Base-by-base conservation (phyloP, 768 basidiomycete genomes). In the Kwoniella heveanensis region DNA sequence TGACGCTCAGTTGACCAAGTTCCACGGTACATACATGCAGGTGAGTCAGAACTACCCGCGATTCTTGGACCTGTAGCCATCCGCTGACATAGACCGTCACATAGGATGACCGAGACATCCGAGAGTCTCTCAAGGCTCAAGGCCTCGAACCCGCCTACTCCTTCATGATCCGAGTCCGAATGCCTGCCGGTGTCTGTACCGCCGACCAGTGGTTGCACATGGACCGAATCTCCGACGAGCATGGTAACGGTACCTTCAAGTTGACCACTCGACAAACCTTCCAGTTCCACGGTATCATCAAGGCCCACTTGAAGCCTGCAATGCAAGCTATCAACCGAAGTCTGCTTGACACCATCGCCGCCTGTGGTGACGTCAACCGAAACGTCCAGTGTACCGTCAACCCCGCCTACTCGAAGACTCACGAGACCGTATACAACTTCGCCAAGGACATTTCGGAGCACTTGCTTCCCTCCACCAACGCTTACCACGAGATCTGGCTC, bases 211-310 rank as follows among this genome's bases (percentile, higher is more conserved):
- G 96, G 96, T 82, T 94, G 54, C 86, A 88, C 69, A 92, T 99
- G 87, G 92, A 97, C 81, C 88, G 89, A 72, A 97, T 99, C 71
- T 87, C 96, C 57, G 96, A 98, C 77, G 91, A 92, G 79, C 91
- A 93, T 79, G 96, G 92, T 6, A 90, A 87, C 65, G 87, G 90
- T 50, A 92, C 94, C 5, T 90, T 98, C 83, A 99, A 99, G 84
- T 88, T 99, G 69, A 99, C 96, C 51, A 99, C 96, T 32, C 85
- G 96, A 66, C 88, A 92, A 79, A 99, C 96, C 10, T 99, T 98
- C 88, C 96, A 99, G 82, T 98, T 96, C 85, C 96, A 99, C 80
- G 96, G 96, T 60, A 91, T 99, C 71, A 92, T 99, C 83, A 99
- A 99, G 84, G 85, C 85, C 67, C 92, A 99, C 79, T 81, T 99